Percentiles rank a stretch among this genome's conserved stretches.
These are phyloP conservation scores for Heracleum sosnowskyi DNA, from an alignment of 129 eudicot genomes.

Conservation along the genomic window DNA sequence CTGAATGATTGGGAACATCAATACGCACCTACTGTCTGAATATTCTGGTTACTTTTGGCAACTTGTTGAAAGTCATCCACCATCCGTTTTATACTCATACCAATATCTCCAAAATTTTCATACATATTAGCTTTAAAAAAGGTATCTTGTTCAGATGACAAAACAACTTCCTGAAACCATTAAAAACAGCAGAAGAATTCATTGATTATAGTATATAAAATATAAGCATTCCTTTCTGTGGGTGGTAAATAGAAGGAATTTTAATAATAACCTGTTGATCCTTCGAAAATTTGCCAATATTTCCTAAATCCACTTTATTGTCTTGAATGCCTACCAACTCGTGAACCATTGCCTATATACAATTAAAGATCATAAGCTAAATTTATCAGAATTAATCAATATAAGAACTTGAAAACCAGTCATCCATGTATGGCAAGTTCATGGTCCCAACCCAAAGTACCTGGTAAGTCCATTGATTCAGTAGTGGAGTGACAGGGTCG, in stretches of 20 bases:
- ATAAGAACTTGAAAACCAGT: slow-evolving; percentile 1
- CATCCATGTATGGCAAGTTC: neutral
- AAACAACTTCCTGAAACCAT: slow-evolving; percentile 73
- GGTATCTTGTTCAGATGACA: slow-evolving; percentile 94
- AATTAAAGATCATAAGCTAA: slow-evolving; percentile 14
- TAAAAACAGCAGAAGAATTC: slow-evolving; percentile 13
- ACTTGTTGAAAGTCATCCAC: slow-evolving; percentile 99
- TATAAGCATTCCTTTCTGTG: neutral
- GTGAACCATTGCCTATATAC: slow-evolving; percentile 91
- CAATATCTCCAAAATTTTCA: slow-evolving; percentile 97
- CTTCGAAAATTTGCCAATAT: slow-evolving; percentile 58
- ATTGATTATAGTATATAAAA: slow-evolving; percentile 1
- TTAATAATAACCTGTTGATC: slow-evolving; percentile 76
- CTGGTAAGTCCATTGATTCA: slow-evolving; percentile 99
- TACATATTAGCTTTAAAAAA: slow-evolving; percentile 92
- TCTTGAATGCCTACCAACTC: slow-evolving; percentile 93
- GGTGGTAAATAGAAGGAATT: neutral
- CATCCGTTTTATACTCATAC: slow-evolving; percentile 91
- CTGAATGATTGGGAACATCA: neutral
- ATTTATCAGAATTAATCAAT: slow-evolving; percentile 1
- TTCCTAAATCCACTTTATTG: slow-evolving; percentile 82
- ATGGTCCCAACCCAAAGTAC: slow-evolving; percentile 26
- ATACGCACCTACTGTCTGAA: slow-evolving; percentile 84
- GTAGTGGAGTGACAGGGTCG: slow-evolving; percentile 92
- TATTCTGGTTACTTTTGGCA: slow-evolving; percentile 94